Percentiles rank a stretch among this genome's conserved stretches.
These are phyloP conservation scores for Erigeron canadensis DNA, from an alignment of 129 eudicot genomes.

Conservation along the genomic window DNA sequence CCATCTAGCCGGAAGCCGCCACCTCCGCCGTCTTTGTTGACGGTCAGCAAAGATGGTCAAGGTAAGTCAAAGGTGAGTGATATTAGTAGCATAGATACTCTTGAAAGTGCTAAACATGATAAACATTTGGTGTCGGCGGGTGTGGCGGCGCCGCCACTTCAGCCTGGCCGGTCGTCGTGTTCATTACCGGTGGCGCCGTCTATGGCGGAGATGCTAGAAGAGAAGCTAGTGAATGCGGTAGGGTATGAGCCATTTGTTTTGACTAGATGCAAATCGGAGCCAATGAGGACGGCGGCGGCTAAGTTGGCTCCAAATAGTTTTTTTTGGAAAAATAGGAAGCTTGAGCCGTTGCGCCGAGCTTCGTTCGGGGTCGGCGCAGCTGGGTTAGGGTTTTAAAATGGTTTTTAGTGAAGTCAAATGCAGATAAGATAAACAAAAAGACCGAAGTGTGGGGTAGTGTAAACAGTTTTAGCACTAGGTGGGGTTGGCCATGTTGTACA, in stretches of 20 bases:
- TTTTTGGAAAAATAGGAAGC: constrained; percentile 74
- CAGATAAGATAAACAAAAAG: constrained; percentile 16
- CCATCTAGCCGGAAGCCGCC: constrained; percentile 49
- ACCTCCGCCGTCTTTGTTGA: constrained; percentile 19
- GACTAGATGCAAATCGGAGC: constrained; percentile 95
- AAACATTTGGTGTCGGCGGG: constrained; percentile 4
- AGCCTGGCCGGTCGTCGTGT: constrained; percentile 74
- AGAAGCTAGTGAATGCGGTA: constrained; percentile 67
- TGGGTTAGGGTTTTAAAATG: constrained; percentile 57
- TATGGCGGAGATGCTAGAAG: constrained; percentile 70
- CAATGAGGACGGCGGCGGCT: constrained; percentile 76
- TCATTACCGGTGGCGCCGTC: constrained; percentile 55
- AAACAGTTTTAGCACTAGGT: constrained; percentile 28
- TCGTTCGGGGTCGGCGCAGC: constrained; percentile 65
- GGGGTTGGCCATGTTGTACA: constrained; percentile 35
- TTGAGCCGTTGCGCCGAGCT: constrained; percentile 74
- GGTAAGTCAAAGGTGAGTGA: constrained; percentile 33
- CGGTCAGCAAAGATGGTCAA: constrained; percentile 21
- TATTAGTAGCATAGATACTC: neutral
- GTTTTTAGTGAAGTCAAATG: constrained; percentile 20
- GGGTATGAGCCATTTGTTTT: constrained; percentile 87
- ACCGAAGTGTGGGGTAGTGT: neutral
- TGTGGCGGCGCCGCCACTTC: constrained; percentile 10
- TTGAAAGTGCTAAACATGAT: constrained; percentile 10
- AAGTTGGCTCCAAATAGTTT: constrained; percentile 64